Percentiles rank a stretch among this genome's conserved stretches.
Conservation (phyloP, 1,139 yeast species). For the Candida pseudoviswanathii region DNA sequence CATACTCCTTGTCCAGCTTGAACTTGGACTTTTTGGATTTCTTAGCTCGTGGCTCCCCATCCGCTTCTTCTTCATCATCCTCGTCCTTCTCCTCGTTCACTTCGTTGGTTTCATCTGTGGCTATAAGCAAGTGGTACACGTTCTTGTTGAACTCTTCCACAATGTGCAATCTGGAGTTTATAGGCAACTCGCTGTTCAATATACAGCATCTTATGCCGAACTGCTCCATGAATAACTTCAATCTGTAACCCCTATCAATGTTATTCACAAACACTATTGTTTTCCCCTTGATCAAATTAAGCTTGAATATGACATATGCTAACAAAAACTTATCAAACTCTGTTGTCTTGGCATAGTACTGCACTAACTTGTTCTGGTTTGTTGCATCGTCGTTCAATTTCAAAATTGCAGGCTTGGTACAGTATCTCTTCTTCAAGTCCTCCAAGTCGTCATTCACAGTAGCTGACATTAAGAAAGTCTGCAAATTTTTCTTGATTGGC, state of each 20-base stretch:
- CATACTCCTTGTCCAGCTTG: constrained; percentile 72
- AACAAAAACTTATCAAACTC: constrained; percentile 92
- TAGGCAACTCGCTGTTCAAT: constrained; percentile 88
- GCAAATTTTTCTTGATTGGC: constrained; percentile 75
- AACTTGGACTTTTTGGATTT: constrained; percentile 27
- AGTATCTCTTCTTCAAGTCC: constrained; percentile 71
- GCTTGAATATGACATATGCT: constrained; percentile 88
- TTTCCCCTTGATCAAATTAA: constrained; percentile 87
- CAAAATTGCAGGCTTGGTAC: constrained; percentile 84
- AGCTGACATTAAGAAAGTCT: constrained; percentile 95
- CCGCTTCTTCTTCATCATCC: constrained; percentile 44
- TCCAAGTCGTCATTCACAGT: constrained; percentile 88
- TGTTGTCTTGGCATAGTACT: constrained; percentile 81
- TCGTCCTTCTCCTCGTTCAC: constrained; percentile 49
- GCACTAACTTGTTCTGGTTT: constrained; percentile 64
- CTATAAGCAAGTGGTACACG: constrained; percentile 83
- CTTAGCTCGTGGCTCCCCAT: constrained; percentile 35
- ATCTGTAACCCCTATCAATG: constrained; percentile 92
- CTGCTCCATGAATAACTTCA: constrained; percentile 89
- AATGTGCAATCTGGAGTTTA: constrained; percentile 90
- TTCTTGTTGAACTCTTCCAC: constrained; percentile 94
- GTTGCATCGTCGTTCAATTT: constrained; percentile 70
- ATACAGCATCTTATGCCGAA: constrained; percentile 91
- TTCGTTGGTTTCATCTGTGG: constrained; percentile 87
- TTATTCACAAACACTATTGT: constrained; percentile 89